Conservation (phyloP, 2,329 filamentous ascomycete species). For the Apiospora aurea region DNA sequence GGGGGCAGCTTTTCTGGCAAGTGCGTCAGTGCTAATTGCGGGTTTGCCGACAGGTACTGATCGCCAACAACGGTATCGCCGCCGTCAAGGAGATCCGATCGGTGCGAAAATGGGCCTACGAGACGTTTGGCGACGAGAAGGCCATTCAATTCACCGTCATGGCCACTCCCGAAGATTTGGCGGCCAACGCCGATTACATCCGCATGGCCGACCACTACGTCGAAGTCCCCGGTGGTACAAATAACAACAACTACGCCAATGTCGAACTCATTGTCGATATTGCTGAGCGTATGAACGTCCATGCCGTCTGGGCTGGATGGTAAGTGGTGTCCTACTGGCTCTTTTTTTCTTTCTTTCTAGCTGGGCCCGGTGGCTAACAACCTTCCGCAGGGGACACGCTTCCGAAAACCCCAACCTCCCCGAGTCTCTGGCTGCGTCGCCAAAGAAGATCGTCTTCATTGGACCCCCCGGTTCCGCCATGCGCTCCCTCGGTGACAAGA, state of each 20-base stretch:
- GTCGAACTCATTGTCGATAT: slow-evolving; percentile 99
- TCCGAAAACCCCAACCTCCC: slow-evolving; percentile 98
- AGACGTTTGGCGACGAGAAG: slow-evolving; percentile 97
- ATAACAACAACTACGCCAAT: slow-evolving; percentile 99
- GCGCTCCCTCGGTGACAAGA: slow-evolving; percentile 99
- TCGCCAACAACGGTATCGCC: slow-evolving; percentile 99
- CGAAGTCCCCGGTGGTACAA: slow-evolving; percentile 96
- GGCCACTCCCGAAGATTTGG: slow-evolving; percentile 97
- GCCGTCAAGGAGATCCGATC: slow-evolving; percentile 99
- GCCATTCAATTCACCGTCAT: slow-evolving; percentile 99
- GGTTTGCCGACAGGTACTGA: slow-evolving; percentile 74
- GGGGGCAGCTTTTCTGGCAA: not conserved
- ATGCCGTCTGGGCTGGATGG: slow-evolving; percentile 99
- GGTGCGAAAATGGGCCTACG: slow-evolving; percentile 99
- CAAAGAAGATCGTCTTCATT: slow-evolving; percentile 99
- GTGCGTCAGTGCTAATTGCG: slow-evolving; percentile 1
- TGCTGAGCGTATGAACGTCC: slow-evolving; percentile 97
- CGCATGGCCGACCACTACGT: slow-evolving; percentile 99
- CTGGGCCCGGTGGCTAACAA: slow-evolving; percentile 27
- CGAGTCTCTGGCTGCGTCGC: slow-evolving; percentile 92
- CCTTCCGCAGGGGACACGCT: slow-evolving; percentile 79
- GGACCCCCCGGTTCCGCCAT: slow-evolving; percentile 97
- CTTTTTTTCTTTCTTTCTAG: not conserved
- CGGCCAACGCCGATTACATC: slow-evolving; percentile 98
- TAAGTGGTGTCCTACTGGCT: slow-evolving; percentile 53